Evolutionary conservation across 768 basidiomycete species (phyloP).

Genomic region (Lentinula boryana): DNA sequence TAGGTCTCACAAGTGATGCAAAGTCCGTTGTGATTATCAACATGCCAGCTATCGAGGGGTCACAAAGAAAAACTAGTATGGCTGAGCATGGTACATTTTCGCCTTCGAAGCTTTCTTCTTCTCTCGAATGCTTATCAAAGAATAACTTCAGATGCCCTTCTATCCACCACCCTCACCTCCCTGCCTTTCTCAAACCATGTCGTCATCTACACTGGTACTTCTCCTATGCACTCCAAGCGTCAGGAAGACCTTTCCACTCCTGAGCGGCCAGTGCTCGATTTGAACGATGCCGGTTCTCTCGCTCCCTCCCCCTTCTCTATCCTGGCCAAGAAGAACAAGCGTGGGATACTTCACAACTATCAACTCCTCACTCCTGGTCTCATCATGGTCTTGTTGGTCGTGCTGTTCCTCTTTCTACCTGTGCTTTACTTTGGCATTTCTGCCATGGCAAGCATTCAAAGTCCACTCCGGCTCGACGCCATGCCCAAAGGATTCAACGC

Average conservation of each 20-base stretch:
- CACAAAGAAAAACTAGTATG: slow-evolving; percentile 42
- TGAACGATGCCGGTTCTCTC: slow-evolving; percentile 17
- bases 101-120: not conserved
- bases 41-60: slow-evolving; percentile 34
- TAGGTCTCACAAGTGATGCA: slow-evolving; percentile 26
- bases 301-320: slow-evolving; percentile 11
- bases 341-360: slow-evolving; percentile 66
- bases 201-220: slow-evolving; percentile 59
- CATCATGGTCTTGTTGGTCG: slow-evolving; percentile 58
- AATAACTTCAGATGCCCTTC: slow-evolving; percentile 41
- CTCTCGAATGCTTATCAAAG: slow-evolving; percentile 24
- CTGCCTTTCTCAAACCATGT: slow-evolving; percentile 50
- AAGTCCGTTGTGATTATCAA: slow-evolving; percentile 53
- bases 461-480: slow-evolving; percentile 54
- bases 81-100: slow-evolving; percentile 46
- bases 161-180: slow-evolving; percentile 31
- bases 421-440: slow-evolving; percentile 56
- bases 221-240: slow-evolving; percentile 33
- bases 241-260: slow-evolving; percentile 16
- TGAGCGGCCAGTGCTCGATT: slow-evolving; percentile 6
- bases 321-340: slow-evolving; percentile 16
- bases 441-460: slow-evolving; percentile 71
- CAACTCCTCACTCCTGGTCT: slow-evolving; percentile 75
- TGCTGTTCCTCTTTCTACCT: slow-evolving; percentile 64
- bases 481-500: slow-evolving; percentile 62